Base-by-base conservation (phyloP, 495 filamentous ascomycete genomes). In the Friedmanniomyces endolithicus region DNA sequence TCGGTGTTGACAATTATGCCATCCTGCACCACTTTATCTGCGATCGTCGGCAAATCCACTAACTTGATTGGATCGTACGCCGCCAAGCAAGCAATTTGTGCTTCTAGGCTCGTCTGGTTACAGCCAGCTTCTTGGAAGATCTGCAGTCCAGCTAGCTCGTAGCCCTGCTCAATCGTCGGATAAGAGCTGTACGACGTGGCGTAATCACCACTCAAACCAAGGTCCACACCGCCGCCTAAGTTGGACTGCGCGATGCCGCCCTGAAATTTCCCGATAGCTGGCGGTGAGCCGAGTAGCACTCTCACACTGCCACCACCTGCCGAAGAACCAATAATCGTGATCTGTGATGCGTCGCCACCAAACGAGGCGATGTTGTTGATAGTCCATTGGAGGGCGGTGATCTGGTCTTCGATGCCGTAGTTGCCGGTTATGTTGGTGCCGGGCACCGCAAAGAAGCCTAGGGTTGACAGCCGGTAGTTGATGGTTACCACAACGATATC, bases 331-430 rank as follows among this genome's bases (percentile, higher is more conserved):
- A 54, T 47, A 16, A 54, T 48, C 11, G 59, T 51, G 11, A 70
- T 59, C n/a, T 65, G 49, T 23, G 47, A 27, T 0, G 75, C 73
- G 57, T 81, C 73, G 2, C 78, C 78, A 3, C 78, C 79, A 64
- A 81, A 82, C 1, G 59, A 68, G 11, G 65, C 71, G 49, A 81
- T 79, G 40, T 80, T 80, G 52, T 80, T 68, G 7, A 72, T 69
- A 0, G 77, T 68, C 78, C 78, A 80, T 50, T 75, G 57, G 33
- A 80, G 59, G 25, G 71, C 77, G 1, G 71, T 66, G 0, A 71
- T 66, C 64, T 80, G 78, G 50, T 82, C 78, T 4, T 75, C 69
- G 9, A 82, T 56, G 27, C 75, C 77, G 22, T 41, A 50, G 33
- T 57, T 57, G 12, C 52, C 52, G 2, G 41, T 46, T 16, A 45